Base-by-base conservation (phyloP, 345 rosid species). In the Gossypium anomalum region DNA sequence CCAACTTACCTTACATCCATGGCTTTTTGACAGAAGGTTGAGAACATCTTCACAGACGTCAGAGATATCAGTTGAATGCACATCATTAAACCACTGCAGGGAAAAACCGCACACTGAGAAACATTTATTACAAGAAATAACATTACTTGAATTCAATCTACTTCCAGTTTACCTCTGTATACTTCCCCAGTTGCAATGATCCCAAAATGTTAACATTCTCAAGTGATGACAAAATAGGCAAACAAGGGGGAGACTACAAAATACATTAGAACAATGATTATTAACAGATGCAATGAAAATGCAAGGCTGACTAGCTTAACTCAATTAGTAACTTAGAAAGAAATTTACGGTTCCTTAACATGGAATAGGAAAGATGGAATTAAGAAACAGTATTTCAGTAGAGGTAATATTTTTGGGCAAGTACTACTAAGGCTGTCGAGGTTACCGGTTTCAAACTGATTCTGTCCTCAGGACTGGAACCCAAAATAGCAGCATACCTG, bases 21-120 rank as follows among this genome's bases (percentile, higher is more conserved):
- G 87, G 76, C 77, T 85, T 79, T 81, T 87, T 12, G 85, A 82
- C 41, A 93, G 82, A 77, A 78, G 89, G 70, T 77, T 82, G 66
- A 93, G 88, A 67, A 85, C 81, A 75, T 93, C 88, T 81, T 88
- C 98, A 71, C 98, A 93, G 80, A 81, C 87, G 70, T 91, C 88
- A 7, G 92, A 87, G 73, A 93, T 85, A 38, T 89, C 97, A 76
- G 85, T 87, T 38, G 97, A 85, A 74, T 78, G 78, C 5, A 93
- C 98, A 84, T 93, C 97, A 74, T 91, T 87, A 83, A 91, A 93
- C 98, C 97, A 93, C 97, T 93, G 90, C 82, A 84, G 20, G 48
- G 23, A 75, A 65, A 56, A 57, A 65, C 66, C 34, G 77, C 63
- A 56, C 23, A 61, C 63, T 53, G 41, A 75, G 34, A 34, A 64